Evolutionary conservation across 495 filamentous ascomycete species (phyloP).

Genomic region (Aspergillus homomorphus): DNA sequence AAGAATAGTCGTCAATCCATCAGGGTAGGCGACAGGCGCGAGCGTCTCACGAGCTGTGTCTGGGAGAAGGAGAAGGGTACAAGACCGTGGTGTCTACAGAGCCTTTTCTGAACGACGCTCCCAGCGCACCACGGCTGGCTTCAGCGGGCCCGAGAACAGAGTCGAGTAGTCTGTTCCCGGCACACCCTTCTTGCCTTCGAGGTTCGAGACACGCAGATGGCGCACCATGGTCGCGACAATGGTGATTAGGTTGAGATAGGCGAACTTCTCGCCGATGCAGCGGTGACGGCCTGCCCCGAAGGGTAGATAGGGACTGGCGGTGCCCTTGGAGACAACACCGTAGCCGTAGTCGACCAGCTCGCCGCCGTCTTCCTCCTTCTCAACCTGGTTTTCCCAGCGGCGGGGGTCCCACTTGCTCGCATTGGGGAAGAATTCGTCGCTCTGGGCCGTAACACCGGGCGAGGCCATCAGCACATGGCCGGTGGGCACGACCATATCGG

Average conservation of each 20-base stretch:
- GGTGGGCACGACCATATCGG: slow-evolving; percentile 72
- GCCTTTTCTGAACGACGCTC: slow-evolving; percentile 46
- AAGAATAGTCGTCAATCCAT: not conserved
- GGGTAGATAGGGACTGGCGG: slow-evolving; percentile 82
- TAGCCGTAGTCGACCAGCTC: slow-evolving; percentile 88
- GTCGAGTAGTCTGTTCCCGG: slow-evolving; percentile 81
- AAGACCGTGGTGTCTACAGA: not conserved
- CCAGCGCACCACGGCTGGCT: slow-evolving; percentile 64
- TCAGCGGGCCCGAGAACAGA: slow-evolving; percentile 54
- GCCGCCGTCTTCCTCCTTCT: slow-evolving; percentile 53
- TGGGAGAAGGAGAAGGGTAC: not conserved
- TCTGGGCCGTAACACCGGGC: slow-evolving; percentile 70
- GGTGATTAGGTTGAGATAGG: slow-evolving; percentile 84
- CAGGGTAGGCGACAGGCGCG: not conserved
- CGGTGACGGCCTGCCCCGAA: slow-evolving; percentile 93
- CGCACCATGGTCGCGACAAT: slow-evolving; percentile 80
- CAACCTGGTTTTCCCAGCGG: slow-evolving; percentile 68
- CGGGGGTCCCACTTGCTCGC: slow-evolving; percentile 81
- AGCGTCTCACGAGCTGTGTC: not conserved
- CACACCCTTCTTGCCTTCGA: slow-evolving; percentile 63
- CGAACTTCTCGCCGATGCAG: slow-evolving; percentile 97
- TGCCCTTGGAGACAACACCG: slow-evolving; percentile 86
- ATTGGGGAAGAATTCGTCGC: slow-evolving; percentile 73
- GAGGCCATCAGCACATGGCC: slow-evolving; percentile 75
- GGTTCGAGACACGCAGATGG: slow-evolving; percentile 68